Evolutionary conservation across 2,329 filamentous ascomycete species (phyloP).

Genomic region (Curvularia eragrostidis): DNA sequence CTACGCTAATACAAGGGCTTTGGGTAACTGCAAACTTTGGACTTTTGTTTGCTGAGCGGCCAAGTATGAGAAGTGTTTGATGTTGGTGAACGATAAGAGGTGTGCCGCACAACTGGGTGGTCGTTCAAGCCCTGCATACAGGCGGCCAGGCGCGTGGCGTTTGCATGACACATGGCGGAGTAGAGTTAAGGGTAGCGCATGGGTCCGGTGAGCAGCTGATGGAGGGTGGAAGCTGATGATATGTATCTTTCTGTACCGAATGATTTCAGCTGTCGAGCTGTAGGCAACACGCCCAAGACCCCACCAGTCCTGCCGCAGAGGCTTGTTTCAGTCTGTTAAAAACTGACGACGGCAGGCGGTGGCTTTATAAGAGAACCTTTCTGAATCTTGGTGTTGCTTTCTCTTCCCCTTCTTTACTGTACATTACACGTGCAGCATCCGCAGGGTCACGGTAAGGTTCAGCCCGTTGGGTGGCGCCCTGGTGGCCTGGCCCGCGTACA

Average conservation of each 20-base stretch:
- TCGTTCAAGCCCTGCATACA: not conserved
- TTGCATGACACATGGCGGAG: constrained; percentile 1
- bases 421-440: not conserved
- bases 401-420: not conserved
- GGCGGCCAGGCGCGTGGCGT: constrained; percentile 9
- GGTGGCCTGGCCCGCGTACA: not conserved
- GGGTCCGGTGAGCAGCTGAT: constrained; percentile 18
- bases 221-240: not conserved
- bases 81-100: not conserved
- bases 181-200: constrained; percentile 5
- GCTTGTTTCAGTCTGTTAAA: not conserved
- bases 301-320: not conserved
- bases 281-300: constrained; percentile 3
- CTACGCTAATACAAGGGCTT: not conserved
- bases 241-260: not conserved
- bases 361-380: not conserved
- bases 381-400: not conserved
- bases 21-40: not conserved
- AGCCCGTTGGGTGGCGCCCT: not conserved
- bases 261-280: not conserved
- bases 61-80: not conserved
- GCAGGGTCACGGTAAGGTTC: not conserved
- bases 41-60: not conserved
- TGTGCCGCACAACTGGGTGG: not conserved
- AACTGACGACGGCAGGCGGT: not conserved